Base-by-base conservation (phyloP, 2,329 filamentous ascomycete genomes). In the Fusarium goolgardi region DNA sequence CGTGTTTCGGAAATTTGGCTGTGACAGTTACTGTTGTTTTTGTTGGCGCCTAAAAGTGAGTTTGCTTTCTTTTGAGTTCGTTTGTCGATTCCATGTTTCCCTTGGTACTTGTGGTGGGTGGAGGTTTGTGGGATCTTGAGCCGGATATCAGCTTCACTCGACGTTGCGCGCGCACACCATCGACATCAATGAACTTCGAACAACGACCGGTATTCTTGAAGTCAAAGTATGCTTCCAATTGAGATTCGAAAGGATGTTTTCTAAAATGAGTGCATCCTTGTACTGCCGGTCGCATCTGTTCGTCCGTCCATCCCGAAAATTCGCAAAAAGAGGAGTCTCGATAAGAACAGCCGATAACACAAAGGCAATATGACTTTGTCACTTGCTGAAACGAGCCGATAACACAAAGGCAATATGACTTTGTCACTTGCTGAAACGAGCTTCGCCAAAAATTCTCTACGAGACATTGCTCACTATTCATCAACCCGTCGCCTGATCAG, bases 41-140 rank as follows among this genome's bases (percentile, higher is more conserved):
- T 82, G 78, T 79, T 80, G 82, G 82, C 82, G 81, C 82, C 78
- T 78, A 84, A 85, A 84, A 84, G 83, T 85, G 78, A 84, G 83
- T 84, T 67, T 70, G 65, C 44, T 59, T 68, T 65, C 51, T 51
- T 63, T 51, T 57, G 63, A 45, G 54, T 35, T 51, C 53, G 46
- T 49, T 70, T 50, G 64, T 66, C 67, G 43, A 64, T 63, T 66
- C 47, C 55, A 45, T 69, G 53, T 72, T 46, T 71, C 67, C 58
- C 57, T 67, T 71, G 69, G 58, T 51, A 59, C 44, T 60, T 51
- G 53, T 53, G 59, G 63, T 57, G 63, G 59, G 63, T 56, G 62
- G 55, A 69, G 59, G 61, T 49, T 62, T 63, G 65, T 69, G 65
- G 49, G 57, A 63, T 55, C 31, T 44, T 53, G 50, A 44, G 55